Conservation (phyloP, 176 grass and related monocot species). For the Neostapfia colusana region DNA sequence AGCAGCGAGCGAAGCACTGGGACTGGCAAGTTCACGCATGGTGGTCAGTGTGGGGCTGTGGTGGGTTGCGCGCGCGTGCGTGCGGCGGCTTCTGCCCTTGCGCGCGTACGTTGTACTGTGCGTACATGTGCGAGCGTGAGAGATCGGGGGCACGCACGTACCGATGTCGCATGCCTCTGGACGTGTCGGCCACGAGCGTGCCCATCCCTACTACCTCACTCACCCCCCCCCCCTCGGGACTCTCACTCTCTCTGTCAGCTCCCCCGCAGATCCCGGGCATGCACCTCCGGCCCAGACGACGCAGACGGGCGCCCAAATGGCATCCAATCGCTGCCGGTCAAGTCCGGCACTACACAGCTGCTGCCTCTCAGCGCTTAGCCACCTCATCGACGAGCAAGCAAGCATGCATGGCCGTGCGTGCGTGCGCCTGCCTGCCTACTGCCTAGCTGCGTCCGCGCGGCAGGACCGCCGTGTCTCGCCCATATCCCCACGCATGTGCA, state of each 20-base stretch:
- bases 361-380: neutral
- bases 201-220: neutral
- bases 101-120: neutral
- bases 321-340: slow-evolving; percentile 31
- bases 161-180: slow-evolving; percentile 1
- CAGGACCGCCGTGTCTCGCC: neutral
- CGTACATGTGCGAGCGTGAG: neutral
- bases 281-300: neutral
- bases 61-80: too few species aligned
- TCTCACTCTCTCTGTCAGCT: neutral
- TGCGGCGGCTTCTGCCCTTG: neutral
- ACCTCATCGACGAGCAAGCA: neutral
- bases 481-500: slow-evolving; percentile 10
- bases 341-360: neutral
- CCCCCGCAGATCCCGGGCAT: slow-evolving; percentile 37
- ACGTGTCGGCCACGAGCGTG: slow-evolving; percentile 34
- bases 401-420: slow-evolving; percentile 15
- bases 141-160: slow-evolving; percentile 31
- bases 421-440: neutral
- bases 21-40: too few species aligned
- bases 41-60: too few species aligned
- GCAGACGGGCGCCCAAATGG: neutral
- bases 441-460: neutral
- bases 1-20: too few species aligned
- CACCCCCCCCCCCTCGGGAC: neutral